A percentile compares a stretch with the other conserved stretches of the same genome.
Evolutionary conservation across 129 eudicot species (phyloP).

Genomic region (Lactuca saligna): DNA sequence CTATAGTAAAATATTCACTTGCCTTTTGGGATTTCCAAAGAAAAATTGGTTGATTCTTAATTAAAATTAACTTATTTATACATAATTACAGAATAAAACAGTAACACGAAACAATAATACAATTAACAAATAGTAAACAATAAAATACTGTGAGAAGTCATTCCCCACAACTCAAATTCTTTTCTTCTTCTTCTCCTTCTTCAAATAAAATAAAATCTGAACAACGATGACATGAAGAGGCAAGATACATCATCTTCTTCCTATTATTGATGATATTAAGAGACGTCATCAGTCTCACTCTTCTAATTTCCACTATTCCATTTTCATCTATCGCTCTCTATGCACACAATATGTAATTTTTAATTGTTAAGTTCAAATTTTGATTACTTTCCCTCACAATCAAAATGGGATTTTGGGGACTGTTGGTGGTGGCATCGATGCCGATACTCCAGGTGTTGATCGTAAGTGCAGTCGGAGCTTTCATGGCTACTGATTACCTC

Average conservation of each 20-base stretch:
- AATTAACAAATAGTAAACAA: background rate
- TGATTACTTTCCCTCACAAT: too few relatives aligned
- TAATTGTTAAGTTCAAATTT: background rate
- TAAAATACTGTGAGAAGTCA: background rate
- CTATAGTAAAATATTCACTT: too few relatives aligned
- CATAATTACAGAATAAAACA: background rate
- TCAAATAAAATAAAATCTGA: background rate
- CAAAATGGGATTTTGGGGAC: conserved; percentile 51
- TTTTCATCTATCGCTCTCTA: background rate
- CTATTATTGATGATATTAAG: background rate
- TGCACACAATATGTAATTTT: background rate
- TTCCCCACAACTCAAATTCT: background rate
- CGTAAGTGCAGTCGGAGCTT: conserved; percentile 50
- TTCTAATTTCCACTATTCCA: background rate
- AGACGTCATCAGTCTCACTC: background rate
- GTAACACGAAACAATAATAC: background rate
- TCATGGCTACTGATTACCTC: conserved; percentile 55
- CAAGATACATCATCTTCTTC: background rate
- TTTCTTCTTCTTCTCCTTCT: background rate
- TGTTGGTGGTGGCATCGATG: conserved; percentile 52
- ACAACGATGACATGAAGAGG: background rate
- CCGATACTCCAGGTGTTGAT: conserved; percentile 49
- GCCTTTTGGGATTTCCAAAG: too few relatives aligned
- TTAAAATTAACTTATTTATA: background rate
- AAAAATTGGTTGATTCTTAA: too few relatives aligned